These are phyloP conservation scores for Oryza glumipatula DNA, from an alignment of 176 grass and related monocot species.

Conservation along the genomic window DNA sequence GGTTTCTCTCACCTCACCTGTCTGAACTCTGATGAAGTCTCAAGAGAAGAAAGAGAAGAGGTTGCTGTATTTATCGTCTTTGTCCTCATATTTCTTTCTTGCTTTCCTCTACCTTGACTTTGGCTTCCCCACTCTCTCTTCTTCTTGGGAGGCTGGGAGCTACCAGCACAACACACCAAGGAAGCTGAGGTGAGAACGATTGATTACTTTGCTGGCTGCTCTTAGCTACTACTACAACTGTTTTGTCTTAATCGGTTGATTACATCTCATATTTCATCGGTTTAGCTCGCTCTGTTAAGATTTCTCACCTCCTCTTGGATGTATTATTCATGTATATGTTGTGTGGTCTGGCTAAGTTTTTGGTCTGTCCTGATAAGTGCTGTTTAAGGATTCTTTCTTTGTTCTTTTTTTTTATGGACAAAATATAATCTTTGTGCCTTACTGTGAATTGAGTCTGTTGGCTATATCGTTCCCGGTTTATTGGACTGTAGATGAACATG, in stretches of 20 bases:
- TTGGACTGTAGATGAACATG: background rate
- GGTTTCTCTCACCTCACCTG: background rate
- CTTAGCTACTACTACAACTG: background rate
- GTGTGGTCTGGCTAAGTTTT: background rate
- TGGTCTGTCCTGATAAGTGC: background rate
- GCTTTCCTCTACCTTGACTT: conserved; percentile 18
- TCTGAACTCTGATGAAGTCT: background rate
- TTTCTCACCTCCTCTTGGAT: background rate
- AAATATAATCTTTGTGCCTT: background rate
- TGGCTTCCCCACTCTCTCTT: background rate
- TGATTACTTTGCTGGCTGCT: background rate
- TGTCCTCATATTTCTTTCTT: background rate
- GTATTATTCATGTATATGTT: no score
- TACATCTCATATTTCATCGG: background rate
- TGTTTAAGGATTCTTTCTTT: background rate
- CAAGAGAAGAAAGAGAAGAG: background rate
- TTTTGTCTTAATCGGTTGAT: background rate
- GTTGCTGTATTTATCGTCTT: background rate
- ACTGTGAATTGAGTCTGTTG: background rate
- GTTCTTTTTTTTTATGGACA: background rate
- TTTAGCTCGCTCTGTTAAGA: background rate
- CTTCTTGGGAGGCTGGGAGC: background rate
- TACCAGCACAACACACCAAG: background rate
- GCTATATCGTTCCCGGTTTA: background rate
- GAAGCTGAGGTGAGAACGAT: conserved; percentile 6